Evolutionary conservation across 2,329 filamentous ascomycete species (phyloP).

Genomic region (Coniochaeta ligniaria): DNA sequence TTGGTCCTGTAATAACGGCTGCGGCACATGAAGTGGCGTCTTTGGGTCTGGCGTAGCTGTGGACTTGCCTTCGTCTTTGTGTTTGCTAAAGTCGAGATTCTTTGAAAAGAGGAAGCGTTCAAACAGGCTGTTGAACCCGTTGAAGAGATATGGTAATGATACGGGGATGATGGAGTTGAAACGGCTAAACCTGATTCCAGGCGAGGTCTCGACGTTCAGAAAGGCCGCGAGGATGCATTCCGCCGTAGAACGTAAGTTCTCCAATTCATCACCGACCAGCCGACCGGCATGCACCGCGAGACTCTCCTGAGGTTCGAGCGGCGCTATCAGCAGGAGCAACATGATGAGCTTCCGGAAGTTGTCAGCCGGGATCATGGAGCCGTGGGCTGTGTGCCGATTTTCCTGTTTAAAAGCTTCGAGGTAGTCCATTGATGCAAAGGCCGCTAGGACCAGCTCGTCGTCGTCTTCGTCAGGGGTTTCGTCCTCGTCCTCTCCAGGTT

Average conservation of each 20-base stretch:
- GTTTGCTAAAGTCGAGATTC: slow-evolving; percentile 58
- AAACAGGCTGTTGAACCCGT: slow-evolving; percentile 61
- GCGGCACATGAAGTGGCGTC: slow-evolving; percentile 21
- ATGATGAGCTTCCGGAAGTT: slow-evolving; percentile 66
- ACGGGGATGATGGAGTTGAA: slow-evolving; percentile 54
- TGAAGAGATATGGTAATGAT: slow-evolving; percentile 59
- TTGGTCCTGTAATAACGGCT: slow-evolving; percentile 41
- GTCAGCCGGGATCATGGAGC: slow-evolving; percentile 66
- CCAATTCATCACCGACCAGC: slow-evolving; percentile 47
- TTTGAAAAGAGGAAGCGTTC: slow-evolving; percentile 71
- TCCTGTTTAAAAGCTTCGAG: slow-evolving; percentile 52
- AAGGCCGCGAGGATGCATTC: slow-evolving; percentile 61
- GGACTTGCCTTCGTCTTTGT: slow-evolving; percentile 21
- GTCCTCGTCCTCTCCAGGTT: slow-evolving; percentile 30
- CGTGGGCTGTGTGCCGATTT: slow-evolving; percentile 42
- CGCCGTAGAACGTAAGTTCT: slow-evolving; percentile 52
- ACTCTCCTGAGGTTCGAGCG: slow-evolving; percentile 57
- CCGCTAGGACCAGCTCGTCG: slow-evolving; percentile 60
- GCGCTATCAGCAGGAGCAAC: slow-evolving; percentile 60
- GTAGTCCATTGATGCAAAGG: slow-evolving; percentile 61
- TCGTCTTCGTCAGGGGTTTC: slow-evolving; percentile 41
- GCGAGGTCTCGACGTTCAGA: slow-evolving; percentile 54
- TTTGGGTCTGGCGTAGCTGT: slow-evolving; percentile 5
- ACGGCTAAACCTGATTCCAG: slow-evolving; percentile 53
- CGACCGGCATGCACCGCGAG: slow-evolving; percentile 54